phyloP scores from a whole-genome alignment of 164 flowering plant genomes.

The Tinospora cordifolia region DNA sequence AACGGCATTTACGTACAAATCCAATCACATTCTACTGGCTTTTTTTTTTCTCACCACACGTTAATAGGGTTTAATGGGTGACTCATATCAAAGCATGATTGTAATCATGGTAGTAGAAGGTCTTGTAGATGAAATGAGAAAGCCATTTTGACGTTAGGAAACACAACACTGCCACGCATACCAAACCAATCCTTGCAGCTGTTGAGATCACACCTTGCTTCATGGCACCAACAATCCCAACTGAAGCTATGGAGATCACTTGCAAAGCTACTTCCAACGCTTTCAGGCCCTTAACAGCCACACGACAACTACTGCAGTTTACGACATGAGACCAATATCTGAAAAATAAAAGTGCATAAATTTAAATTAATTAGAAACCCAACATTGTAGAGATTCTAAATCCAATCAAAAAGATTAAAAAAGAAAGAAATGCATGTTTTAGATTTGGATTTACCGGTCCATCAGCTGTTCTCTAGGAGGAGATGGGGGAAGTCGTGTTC shows the following conservation, averaged over 20 bases:
- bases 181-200: conserved; percentile 34
- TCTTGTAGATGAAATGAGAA: conserved; percentile 63
- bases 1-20: no score
- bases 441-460: conserved; percentile 51
- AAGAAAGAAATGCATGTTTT: neutral
- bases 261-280: conserved; percentile 50
- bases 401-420: neutral
- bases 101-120: conserved; percentile 62
- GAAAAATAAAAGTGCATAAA: conserved; percentile 13
- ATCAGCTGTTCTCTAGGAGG: conserved; percentile 75
- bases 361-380: neutral
- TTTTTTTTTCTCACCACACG: no score
- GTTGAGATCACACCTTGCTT: conserved; percentile 35
- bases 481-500: conserved; percentile 56
- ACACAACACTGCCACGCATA: conserved; percentile 39
- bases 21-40: no score
- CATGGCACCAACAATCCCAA: conserved; percentile 55
- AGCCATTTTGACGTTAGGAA: conserved; percentile 57
- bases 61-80: neutral
- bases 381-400: neutral
- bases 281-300: conserved; percentile 51
- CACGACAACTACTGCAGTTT: conserved; percentile 72
- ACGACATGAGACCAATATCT: conserved; percentile 85
- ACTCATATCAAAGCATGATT: conserved; percentile 39
- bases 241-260: conserved; percentile 40